Evolutionary conservation across 768 basidiomycete species (phyloP).

Genomic region (Suillus placidus): DNA sequence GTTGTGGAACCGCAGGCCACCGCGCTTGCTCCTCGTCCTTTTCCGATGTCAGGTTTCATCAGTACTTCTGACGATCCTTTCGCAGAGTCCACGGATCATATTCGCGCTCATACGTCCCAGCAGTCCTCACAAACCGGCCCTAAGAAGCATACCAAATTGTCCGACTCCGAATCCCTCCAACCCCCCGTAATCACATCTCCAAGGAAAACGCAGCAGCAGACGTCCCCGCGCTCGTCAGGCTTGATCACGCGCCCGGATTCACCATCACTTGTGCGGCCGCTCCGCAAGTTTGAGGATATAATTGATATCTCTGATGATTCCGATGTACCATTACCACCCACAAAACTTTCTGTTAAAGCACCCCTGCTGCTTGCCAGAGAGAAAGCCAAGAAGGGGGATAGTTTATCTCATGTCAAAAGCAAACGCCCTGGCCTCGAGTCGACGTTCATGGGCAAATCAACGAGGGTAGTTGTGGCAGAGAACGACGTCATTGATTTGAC

Average conservation of each 20-base stretch:
- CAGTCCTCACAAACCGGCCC: neutral
- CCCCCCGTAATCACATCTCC: conserved; percentile 25
- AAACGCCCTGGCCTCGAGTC: neutral
- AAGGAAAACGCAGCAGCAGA: conserved; percentile 11
- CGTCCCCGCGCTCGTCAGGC: conserved; percentile 15
- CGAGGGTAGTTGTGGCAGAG: neutral
- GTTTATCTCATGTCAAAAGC: neutral
- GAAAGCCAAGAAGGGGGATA: conserved; percentile 9
- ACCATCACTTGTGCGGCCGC: conserved; percentile 14
- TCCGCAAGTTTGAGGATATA: conserved; percentile 18
- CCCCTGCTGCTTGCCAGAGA: conserved; percentile 30
- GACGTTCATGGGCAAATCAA: neutral
- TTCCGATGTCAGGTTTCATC: conserved; percentile 26
- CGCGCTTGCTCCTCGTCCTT: conserved; percentile 19
- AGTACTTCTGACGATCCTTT: conserved; percentile 8
- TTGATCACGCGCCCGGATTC: conserved; percentile 11
- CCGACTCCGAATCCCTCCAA: conserved; percentile 27
- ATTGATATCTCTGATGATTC: conserved; percentile 46
- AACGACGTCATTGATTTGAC: conserved; percentile 47
- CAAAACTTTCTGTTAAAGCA: conserved; percentile 10
- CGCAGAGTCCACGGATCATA: neutral
- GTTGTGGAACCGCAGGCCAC: neutral
- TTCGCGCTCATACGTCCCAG: neutral
- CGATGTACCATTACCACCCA: conserved; percentile 22
- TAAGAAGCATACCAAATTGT: conserved; percentile 9